These are phyloP conservation scores for Helicostylum pulchrum DNA, from an alignment of 192 early-diverging fungal genomes.

Conservation along the genomic window DNA sequence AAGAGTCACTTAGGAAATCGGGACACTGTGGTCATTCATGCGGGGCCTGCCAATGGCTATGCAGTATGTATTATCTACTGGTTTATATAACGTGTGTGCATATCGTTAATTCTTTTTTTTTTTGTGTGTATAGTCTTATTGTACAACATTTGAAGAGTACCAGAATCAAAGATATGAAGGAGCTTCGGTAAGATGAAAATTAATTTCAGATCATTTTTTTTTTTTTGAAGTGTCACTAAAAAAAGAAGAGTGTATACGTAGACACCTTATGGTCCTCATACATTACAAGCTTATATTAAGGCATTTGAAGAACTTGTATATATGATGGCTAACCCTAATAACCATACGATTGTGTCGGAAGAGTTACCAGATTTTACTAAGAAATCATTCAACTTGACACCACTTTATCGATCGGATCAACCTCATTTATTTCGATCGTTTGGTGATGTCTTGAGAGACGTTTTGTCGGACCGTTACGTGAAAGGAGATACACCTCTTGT, in stretches of 20 bases:
- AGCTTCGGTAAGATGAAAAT: slow-evolving; percentile 30
- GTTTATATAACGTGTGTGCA: not conserved
- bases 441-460: slow-evolving; percentile 28
- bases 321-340: slow-evolving; percentile 36
- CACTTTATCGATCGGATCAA: slow-evolving; percentile 12
- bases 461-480: not conserved
- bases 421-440: slow-evolving; percentile 21
- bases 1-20: slow-evolving; percentile 36
- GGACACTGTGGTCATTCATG: slow-evolving; percentile 44
- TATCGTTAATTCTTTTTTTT: not conserved
- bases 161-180: slow-evolving; percentile 61
- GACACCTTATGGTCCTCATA: slow-evolving; percentile 59
- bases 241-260: not conserved
- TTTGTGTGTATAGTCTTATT: slow-evolving; percentile 28
- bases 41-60: slow-evolving; percentile 56
- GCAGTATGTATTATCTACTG: slow-evolving; percentile 36
- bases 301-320: slow-evolving; percentile 45
- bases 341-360: not conserved
- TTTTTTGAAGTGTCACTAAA: not conserved
- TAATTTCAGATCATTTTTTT: not conserved
- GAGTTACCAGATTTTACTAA: slow-evolving; percentile 19
- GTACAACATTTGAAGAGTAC: slow-evolving; percentile 61
- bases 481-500: not conserved
- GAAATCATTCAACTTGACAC: slow-evolving; percentile 14
- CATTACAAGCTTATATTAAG: slow-evolving; percentile 51